Evolutionary conservation across 805 yeast genomes (phyloP), one percentile per base, ranked within the genome.

Genomic region (Monosporozyma aerobia): DNA sequence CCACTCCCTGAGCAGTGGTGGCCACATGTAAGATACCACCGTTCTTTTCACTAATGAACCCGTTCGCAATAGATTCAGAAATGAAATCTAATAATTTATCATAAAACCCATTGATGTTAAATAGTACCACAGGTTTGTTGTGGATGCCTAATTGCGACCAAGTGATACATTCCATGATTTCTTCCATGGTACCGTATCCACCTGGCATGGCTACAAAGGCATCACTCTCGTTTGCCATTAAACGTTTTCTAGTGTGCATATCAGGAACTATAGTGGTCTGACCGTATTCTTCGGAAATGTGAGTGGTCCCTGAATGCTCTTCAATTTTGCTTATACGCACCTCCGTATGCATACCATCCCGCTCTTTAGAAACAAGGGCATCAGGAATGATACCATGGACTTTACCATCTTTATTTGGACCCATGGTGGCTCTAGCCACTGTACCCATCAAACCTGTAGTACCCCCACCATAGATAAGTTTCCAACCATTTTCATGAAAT

Each of bases 91-190:
- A 68, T 53, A 88, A 75, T 37, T 78, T 79, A 66, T 88, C 89
- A 67, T 79, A 89, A 67, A 86, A 89, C 0, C 96, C 96, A 68
- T 85, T 76, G 51, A 84, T 76, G 69, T 89, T 89, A 70, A 82
- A 82, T 44, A 89, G 63, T 14, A 89, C 83, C 61, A 89, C 81
- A 30, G 96, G 96, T 68, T 85, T 85, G 56, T 75, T 72, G 68
- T 89, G 96, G 58, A 89, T 88, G 35, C 90, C 94, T 61, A 89
- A 75, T 73, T 89, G 96, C 49, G 82, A 81, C 96, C 96, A 89
- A 3, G 96, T 89, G 54, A 85, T 85, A 52, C 87, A 85, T 72
- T 89, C 96, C 83, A 88, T 82, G 56, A 89, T 74, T 70, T 89
- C 96, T 69, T 89, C 96, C 64, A 87, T 70, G 7, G 95, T 88